A percentile compares a stretch with the other conserved stretches of the same genome.
These are phyloP conservation scores for Emergomyces pasteurianus DNA, from an alignment of 2,329 filamentous ascomycete species.

Conservation along the genomic window DNA sequence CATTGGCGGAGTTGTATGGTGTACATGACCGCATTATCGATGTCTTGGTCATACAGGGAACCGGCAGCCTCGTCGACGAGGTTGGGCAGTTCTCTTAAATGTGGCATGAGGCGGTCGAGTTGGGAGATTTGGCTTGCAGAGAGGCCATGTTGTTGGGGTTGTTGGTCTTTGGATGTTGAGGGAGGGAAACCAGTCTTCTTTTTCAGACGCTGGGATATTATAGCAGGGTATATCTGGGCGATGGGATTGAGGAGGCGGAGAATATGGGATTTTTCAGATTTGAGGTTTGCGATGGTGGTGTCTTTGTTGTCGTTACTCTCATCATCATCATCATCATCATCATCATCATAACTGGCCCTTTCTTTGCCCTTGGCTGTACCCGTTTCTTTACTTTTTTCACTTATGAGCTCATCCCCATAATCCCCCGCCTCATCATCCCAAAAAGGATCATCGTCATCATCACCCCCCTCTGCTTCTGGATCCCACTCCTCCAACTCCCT, in stretches of 20 bases:
- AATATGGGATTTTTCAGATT: constrained; percentile 29
- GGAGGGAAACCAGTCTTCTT: constrained; percentile 13
- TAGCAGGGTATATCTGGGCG: constrained; percentile 32
- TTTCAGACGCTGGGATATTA: constrained; percentile 31
- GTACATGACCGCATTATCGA: constrained; percentile 22
- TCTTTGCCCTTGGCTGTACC: constrained; percentile 10
- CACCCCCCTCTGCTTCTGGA: constrained; percentile 55
- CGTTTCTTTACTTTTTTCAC: constrained; percentile 9
- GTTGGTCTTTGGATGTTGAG: constrained; percentile 1
- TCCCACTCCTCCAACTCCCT: constrained; percentile 83
- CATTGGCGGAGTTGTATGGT: constrained; percentile 21
- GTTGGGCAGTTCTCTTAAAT: constrained; percentile 27
- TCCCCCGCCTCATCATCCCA: constrained; percentile 19
- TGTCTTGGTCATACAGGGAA: constrained; percentile 32
- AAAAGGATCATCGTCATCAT: constrained; percentile 29
- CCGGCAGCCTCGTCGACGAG: constrained; percentile 36
- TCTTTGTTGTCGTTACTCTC: constrained; percentile 13
- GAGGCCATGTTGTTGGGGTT: not conserved
- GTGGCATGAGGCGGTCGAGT: constrained; percentile 24
- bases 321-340: constrained; percentile 4
- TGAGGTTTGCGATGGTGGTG: constrained; percentile 22
- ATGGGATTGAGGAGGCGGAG: constrained; percentile 33
- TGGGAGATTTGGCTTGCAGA: constrained; percentile 13
- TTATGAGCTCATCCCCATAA: constrained; percentile 11
- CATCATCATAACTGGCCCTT: constrained; percentile 13